Evolutionary conservation across 2,329 filamentous ascomycete species (phyloP).

Genomic region (Colletotrichum sp.): DNA sequence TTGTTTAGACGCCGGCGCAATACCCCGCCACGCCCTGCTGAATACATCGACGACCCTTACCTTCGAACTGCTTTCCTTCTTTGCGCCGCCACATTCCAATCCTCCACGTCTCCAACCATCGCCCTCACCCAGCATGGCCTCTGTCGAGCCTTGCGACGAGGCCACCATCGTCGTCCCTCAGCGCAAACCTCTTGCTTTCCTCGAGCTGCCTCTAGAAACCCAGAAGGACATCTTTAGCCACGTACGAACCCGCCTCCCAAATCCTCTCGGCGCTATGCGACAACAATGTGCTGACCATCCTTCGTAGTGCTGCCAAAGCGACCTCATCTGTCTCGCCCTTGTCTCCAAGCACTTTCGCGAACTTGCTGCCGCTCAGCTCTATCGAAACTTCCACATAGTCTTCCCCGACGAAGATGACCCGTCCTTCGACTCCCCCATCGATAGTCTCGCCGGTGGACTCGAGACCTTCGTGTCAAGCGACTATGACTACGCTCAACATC

Average conservation of each 20-base stretch:
- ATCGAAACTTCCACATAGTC: constrained; percentile 64
- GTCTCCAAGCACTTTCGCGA: constrained; percentile 64
- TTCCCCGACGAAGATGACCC: constrained; percentile 65
- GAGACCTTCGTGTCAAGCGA: constrained; percentile 68
- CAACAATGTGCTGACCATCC: neutral
- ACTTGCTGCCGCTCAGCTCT: constrained; percentile 62
- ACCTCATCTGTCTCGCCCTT: constrained; percentile 62
- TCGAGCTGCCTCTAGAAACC: constrained; percentile 52
- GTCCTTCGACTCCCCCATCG: constrained; percentile 56
- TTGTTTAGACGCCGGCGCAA: neutral
- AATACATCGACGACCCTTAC: neutral
- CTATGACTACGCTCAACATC: constrained; percentile 65
- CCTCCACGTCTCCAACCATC: neutral
- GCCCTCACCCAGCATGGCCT: constrained; percentile 35
- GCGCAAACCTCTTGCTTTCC: constrained; percentile 34
- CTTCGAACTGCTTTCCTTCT: neutral
- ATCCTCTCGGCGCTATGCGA: neutral
- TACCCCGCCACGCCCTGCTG: neutral
- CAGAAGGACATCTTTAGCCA: constrained; percentile 53
- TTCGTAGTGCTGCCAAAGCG: constrained; percentile 52
- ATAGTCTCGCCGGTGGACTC: constrained; percentile 61
- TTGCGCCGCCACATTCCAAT: neutral
- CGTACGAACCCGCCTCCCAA: constrained; percentile 34
- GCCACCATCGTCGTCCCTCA: constrained; percentile 22
- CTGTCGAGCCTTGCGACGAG: constrained; percentile 34